phyloP scores from a whole-genome alignment of 1,139 yeast genomes.

The Magnusiomyces suaveolens region DNA sequence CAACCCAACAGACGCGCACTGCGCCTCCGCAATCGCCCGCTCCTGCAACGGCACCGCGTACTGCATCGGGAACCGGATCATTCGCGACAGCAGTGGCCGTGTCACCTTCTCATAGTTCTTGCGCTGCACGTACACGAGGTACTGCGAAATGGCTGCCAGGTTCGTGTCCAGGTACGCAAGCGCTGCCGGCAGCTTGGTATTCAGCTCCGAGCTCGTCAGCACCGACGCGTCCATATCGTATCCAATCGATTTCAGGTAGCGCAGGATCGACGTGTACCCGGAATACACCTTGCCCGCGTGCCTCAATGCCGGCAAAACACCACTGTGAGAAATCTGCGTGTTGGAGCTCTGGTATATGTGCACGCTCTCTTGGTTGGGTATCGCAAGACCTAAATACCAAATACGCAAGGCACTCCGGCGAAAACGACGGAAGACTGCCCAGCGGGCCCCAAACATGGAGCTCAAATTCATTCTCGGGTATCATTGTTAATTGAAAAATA shows the following conservation, averaged over 20 bases:
- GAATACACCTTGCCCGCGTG: slow-evolving; percentile 30
- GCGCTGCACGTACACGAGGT: slow-evolving; percentile 50
- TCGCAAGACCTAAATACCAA: slow-evolving; percentile 29
- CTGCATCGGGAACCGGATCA: slow-evolving; percentile 79
- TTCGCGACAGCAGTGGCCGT: slow-evolving; percentile 47
- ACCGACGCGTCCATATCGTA: slow-evolving; percentile 21
- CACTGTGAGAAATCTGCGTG: slow-evolving; percentile 43
- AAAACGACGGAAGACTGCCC: slow-evolving; percentile 30
- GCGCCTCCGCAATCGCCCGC: slow-evolving; percentile 40
- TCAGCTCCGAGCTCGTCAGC: slow-evolving; percentile 7
- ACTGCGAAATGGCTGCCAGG: slow-evolving; percentile 45
- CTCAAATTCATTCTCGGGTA: slow-evolving; percentile 25
- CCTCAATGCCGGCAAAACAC: slow-evolving; percentile 48
- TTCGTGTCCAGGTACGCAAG: slow-evolving; percentile 36
- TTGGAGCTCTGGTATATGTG: slow-evolving; percentile 48
- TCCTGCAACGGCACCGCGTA: slow-evolving; percentile 60
- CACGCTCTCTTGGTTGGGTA: slow-evolving; percentile 23
- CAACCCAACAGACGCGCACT: slow-evolving; percentile 33
- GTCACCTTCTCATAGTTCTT: slow-evolving; percentile 58
- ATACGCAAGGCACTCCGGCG: slow-evolving; percentile 39
- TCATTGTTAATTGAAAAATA: too few species aligned
- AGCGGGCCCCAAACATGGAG: slow-evolving; percentile 52
- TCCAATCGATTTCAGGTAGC: slow-evolving; percentile 27
- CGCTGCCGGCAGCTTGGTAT: slow-evolving; percentile 14
- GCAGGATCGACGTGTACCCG: slow-evolving; percentile 45